Percentiles rank a stretch among this genome's conserved stretches.
phyloP scores from a whole-genome alignment of 345 rosid species.

The Eutrema yunnanense region DNA sequence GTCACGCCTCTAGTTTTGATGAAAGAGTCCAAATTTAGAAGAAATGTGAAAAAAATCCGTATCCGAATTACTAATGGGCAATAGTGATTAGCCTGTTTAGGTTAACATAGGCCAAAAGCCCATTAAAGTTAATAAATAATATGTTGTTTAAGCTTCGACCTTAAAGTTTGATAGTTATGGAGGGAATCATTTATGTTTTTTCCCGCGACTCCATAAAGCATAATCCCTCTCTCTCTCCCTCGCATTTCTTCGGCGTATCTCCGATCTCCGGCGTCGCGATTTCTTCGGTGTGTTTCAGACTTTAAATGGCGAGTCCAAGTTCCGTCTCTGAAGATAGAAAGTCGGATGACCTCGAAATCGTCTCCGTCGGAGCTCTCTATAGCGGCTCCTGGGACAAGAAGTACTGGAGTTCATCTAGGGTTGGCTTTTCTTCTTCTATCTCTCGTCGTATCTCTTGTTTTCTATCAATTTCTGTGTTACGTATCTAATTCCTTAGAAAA shows the following conservation, averaged over 20 bases:
- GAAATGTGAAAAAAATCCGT: too few species aligned
- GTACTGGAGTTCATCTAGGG: constrained; percentile 98
- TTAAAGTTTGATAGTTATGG: background rate
- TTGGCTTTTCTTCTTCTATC: constrained; percentile 27
- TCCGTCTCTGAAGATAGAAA: constrained; percentile 26
- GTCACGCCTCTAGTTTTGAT: too few species aligned
- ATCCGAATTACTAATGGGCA: too few species aligned
- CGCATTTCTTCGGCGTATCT: background rate
- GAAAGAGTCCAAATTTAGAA: too few species aligned
- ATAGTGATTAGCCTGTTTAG: background rate
- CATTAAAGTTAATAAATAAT: background rate
- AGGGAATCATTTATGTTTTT: constrained; percentile 13
- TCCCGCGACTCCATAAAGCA: constrained; percentile 20
- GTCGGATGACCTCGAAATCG: constrained; percentile 63
- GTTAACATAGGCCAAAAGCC: background rate
- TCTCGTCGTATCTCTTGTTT: background rate
- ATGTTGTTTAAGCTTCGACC: background rate
- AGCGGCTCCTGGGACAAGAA: constrained; percentile 79
- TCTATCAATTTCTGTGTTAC: background rate
- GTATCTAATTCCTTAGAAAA: background rate
- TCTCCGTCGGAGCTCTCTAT: constrained; percentile 69
- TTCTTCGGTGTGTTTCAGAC: background rate
- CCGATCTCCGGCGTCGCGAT: background rate
- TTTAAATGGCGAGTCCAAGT: constrained; percentile 40
- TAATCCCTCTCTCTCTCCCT: background rate